Conservation (phyloP, 2,329 filamentous ascomycete genomes). For the Alternaria conjuncta region DNA sequence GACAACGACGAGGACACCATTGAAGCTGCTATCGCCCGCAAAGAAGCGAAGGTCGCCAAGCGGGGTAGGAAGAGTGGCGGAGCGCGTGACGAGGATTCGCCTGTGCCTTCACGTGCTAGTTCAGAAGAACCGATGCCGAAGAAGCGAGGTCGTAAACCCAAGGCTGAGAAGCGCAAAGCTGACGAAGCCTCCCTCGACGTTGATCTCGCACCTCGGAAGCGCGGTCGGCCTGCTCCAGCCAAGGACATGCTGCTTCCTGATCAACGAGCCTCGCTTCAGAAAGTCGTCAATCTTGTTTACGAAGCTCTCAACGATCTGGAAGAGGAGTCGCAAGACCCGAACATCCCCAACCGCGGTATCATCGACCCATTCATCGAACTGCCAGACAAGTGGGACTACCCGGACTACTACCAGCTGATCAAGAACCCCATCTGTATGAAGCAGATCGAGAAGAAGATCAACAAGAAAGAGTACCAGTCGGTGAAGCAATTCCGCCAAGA, state of each 20-base stretch:
- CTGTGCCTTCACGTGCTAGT: conserved; percentile 78
- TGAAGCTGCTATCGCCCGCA: conserved; percentile 89
- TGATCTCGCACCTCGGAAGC: conserved; percentile 70
- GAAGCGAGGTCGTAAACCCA: conserved; percentile 81
- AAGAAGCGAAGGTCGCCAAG: conserved; percentile 82
- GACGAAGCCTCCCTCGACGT: conserved; percentile 69
- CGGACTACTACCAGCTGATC: conserved; percentile 95
- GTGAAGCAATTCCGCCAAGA: conserved; percentile 82
- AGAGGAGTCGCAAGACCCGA: conserved; percentile 69
- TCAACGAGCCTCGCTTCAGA: conserved; percentile 79
- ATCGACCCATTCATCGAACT: conserved; percentile 95
- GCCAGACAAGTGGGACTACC: conserved; percentile 86
- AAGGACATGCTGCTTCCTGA: conserved; percentile 73
- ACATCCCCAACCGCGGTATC: conserved; percentile 73
- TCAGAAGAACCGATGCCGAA: conserved; percentile 81
- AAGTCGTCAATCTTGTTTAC: conserved; percentile 76
- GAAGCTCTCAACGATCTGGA: conserved; percentile 84
- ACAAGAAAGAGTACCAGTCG: conserved; percentile 88
- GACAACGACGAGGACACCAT: conserved; percentile 95
- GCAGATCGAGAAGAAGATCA: conserved; percentile 91
- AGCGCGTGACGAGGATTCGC: conserved; percentile 66
- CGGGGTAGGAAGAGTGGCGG: conserved; percentile 75
- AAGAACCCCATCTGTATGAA: conserved; percentile 94
- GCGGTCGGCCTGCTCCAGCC: conserved; percentile 66
- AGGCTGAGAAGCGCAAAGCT: conserved; percentile 85